Evolutionary conservation across 2,329 filamentous ascomycete genomes (phyloP), one percentile per base, ranked within the genome.

Genomic region (Malbranchea zuffiana): DNA sequence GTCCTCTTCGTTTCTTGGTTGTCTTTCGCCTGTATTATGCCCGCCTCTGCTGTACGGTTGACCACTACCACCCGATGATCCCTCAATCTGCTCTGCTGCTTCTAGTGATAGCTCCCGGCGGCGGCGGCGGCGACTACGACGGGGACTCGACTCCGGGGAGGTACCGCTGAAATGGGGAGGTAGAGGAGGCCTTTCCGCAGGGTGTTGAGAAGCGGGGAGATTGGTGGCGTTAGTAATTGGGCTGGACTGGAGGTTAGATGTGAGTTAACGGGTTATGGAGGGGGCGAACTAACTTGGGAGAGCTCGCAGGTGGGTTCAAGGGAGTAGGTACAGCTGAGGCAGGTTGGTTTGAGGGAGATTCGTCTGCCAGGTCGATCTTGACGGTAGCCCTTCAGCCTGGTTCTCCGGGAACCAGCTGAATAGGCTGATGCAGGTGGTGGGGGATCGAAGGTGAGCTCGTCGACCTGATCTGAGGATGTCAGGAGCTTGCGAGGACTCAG

Each of bases 351-450:
- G 63, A 66, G 62, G 72, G 66, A 58, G 55, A 67, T 68, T 75
- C 72, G 74, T 80, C 72, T 72, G 79, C 80, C 80, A 83, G 79
- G 71, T 76, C 78, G 76, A 75, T 65, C 61, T 32, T 61, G 63
- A 65, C 64, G 50, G 51, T 51, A 61, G 59, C 59, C 54, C 54
- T 56, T 51, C 53, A 49, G 46, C 55, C 60, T 58, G 58, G 59
- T 56, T 62, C 60, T 55, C 50, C 47, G 43, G 61, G 59, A 63
- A 63, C 60, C 60, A 62, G 59, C 57, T 55, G 58, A 60, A 55
- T 54, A 62, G 58, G 61, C 51, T 52, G 35, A 31, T 37, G 21
- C 33, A 27, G 35, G 25, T 29, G 31, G 36, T 19, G 25, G 21
- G 28, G 8, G 19, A 15, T 28, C 13, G 26, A 17, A 25, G 26